These are phyloP conservation scores for Populus tomentosa DNA, from an alignment of 441 rosid species.

Conservation along the genomic window DNA sequence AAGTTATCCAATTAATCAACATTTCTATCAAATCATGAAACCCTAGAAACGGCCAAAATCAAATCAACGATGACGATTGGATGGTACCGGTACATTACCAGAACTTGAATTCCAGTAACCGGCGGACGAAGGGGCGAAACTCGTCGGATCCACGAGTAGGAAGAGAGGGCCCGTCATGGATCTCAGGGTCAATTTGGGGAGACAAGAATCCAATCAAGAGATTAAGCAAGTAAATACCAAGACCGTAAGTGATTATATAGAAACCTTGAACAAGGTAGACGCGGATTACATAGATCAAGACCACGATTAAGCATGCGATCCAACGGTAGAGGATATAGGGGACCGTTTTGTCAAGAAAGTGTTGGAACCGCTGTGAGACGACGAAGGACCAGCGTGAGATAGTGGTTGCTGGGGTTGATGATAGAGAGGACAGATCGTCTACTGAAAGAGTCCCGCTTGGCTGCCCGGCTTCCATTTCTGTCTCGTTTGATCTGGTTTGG, in stretches of 20 bases:
- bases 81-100: slow-evolving; percentile 41
- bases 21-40: neutral
- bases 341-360: slow-evolving; percentile 72
- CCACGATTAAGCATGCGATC: slow-evolving; percentile 51
- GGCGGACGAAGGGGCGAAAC: slow-evolving; percentile 84
- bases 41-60: neutral
- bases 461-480: slow-evolving; percentile 54
- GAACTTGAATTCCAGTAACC: slow-evolving; percentile 82
- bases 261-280: slow-evolving; percentile 75
- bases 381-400: slow-evolving; percentile 42
- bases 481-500: neutral
- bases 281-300: slow-evolving; percentile 58
- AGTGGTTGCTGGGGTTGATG: slow-evolving; percentile 43
- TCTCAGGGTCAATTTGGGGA: slow-evolving; percentile 80
- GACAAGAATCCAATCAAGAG: slow-evolving; percentile 77
- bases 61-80: neutral
- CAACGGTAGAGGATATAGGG: slow-evolving; percentile 66
- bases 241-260: slow-evolving; percentile 79
- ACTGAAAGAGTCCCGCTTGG: slow-evolving; percentile 30
- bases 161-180: slow-evolving; percentile 50
- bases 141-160: slow-evolving; percentile 86
- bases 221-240: slow-evolving; percentile 68
- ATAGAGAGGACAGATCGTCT: slow-evolving; percentile 30
- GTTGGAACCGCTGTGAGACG: slow-evolving; percentile 56
- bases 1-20: neutral